These are phyloP conservation scores for Antrodiella citrinella DNA, from an alignment of 768 basidiomycete genomes.

Conservation along the genomic window DNA sequence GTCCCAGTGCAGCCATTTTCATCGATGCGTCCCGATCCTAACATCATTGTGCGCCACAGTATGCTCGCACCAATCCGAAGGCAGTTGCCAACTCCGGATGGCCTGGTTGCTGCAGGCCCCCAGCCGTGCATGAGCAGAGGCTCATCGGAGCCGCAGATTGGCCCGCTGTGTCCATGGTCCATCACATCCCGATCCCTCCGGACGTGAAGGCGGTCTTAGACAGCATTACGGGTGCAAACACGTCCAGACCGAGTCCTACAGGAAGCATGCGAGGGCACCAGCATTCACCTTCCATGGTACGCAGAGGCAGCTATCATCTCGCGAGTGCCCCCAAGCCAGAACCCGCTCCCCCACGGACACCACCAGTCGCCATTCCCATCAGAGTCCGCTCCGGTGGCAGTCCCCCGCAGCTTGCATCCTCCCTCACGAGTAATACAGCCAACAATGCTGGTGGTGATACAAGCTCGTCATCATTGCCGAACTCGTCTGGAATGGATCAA, in stretches of 20 bases:
- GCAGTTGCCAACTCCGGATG: slow-evolving; percentile 58
- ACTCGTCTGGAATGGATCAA: slow-evolving; percentile 39
- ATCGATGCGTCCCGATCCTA: slow-evolving; percentile 7
- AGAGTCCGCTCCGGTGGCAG: slow-evolving; percentile 28
- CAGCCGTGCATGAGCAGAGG: slow-evolving; percentile 47
- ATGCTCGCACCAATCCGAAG: slow-evolving; percentile 60
- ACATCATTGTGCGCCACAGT: slow-evolving; percentile 35
- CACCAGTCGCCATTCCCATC: slow-evolving; percentile 8
- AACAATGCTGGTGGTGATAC: slow-evolving; percentile 34
- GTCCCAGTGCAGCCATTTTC: slow-evolving; percentile 12
- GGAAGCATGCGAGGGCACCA: slow-evolving; percentile 11
- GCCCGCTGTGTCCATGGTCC: slow-evolving; percentile 70
- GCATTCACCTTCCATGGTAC: slow-evolving; percentile 14
- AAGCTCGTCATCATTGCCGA: slow-evolving; percentile 34
- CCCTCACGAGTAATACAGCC: slow-evolving; percentile 31
- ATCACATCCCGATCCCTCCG: slow-evolving; percentile 63
- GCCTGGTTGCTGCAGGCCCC: slow-evolving; percentile 87
- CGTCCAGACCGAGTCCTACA: background rate
- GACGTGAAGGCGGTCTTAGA: slow-evolving; percentile 67
- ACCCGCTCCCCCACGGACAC: too few relatives aligned
- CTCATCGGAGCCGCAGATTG: slow-evolving; percentile 69
- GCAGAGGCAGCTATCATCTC: slow-evolving; percentile 17
- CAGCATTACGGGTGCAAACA: slow-evolving; percentile 20
- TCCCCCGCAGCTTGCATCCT: slow-evolving; percentile 36
- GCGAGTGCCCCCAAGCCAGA: slow-evolving; percentile 16